Evolutionary conservation across 2,329 filamentous ascomycete genomes (phyloP).

Genomic region (Trichoderma hamatum): DNA sequence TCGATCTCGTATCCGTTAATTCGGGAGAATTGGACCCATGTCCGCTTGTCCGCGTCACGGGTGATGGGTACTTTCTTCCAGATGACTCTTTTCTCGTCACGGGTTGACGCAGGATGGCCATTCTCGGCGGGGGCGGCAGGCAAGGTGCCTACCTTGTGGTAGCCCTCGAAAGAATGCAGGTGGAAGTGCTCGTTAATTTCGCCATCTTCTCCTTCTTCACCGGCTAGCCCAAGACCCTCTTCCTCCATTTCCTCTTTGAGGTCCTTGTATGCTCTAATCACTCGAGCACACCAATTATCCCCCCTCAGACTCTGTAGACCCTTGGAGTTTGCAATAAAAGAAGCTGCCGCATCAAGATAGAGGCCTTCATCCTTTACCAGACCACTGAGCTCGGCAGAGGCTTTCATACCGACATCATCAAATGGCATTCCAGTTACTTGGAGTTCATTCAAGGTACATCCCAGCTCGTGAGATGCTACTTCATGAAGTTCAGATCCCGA

Average conservation of each 20-base stretch:
- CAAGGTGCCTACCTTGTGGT: constrained; percentile 40
- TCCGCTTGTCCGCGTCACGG: constrained; percentile 46
- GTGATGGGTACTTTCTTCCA: constrained; percentile 55
- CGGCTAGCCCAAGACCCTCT: constrained; percentile 31
- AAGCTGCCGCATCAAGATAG: constrained; percentile 50
- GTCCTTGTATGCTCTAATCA: constrained; percentile 50
- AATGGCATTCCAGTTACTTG: constrained; percentile 56
- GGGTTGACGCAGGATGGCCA: constrained; percentile 48
- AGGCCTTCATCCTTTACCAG: constrained; percentile 59
- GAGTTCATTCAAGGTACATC: constrained; percentile 56
- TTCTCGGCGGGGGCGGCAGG: constrained; percentile 47
- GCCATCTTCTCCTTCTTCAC: constrained; percentile 34
- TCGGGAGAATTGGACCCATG: constrained; percentile 54
- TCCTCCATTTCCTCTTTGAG: constrained; percentile 34
- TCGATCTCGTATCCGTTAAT: constrained; percentile 44
- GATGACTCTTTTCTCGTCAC: constrained; percentile 49
- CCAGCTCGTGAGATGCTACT: constrained; percentile 57
- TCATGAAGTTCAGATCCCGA: constrained; percentile 55
- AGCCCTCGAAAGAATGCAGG: constrained; percentile 29
- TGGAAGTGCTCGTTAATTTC: constrained; percentile 39
- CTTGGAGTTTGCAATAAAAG: constrained; percentile 47
- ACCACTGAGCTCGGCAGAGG: constrained; percentile 52
- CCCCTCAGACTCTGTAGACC: constrained; percentile 46
- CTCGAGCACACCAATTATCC: constrained; percentile 46
- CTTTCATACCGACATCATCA: constrained; percentile 53